Percentiles rank a stretch among this genome's conserved stretches.
These are phyloP conservation scores for Protoeuglena noctilucae DNA, from an alignment of 139 green algal species.

Conservation along the genomic window DNA sequence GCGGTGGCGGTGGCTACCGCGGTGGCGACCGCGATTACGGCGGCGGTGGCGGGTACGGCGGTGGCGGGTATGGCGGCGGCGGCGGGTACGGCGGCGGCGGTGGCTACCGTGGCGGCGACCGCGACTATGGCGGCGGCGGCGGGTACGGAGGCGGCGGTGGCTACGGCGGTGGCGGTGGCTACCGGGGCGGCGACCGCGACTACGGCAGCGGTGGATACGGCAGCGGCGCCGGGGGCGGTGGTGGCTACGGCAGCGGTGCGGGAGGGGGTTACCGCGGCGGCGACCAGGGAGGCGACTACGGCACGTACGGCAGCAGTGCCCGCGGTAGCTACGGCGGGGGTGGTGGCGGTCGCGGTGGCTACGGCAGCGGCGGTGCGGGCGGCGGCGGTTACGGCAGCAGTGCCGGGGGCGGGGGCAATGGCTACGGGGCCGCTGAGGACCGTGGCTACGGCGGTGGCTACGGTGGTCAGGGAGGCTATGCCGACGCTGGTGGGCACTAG, in stretches of 20 bases:
- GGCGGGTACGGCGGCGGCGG: too few species aligned
- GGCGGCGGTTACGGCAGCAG: neutral
- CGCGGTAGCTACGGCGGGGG: conserved; percentile 1
- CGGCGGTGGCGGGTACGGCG: too few species aligned
- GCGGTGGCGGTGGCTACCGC: too few species aligned
- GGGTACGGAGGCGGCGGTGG: too few species aligned
- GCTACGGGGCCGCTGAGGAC: neutral
- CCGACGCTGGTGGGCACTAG: too few species aligned
- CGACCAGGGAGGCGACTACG: conserved; percentile 4
- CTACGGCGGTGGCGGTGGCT: too few species aligned
- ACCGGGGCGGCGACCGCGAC: too few species aligned
- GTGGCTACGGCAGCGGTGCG: neutral
- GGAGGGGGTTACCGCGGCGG: conserved; percentile 2
- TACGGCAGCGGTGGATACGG: too few species aligned
- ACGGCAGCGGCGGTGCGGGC: neutral
- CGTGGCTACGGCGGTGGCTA: conserved; percentile 2
- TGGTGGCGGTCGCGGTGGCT: conserved; percentile 6
- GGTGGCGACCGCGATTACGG: too few species aligned
- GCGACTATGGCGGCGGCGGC: too few species aligned
- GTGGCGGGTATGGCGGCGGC: too few species aligned
- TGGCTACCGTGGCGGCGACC: too few species aligned
- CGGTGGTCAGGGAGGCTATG: conserved; percentile 8
- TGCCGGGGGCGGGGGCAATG: conserved; percentile 6
- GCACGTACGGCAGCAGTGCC: conserved; percentile 1
- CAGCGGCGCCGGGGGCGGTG: neutral